Evolutionary conservation across 352 stramenopile species (phyloP).

Genomic region (Blastocystis sp.): DNA sequence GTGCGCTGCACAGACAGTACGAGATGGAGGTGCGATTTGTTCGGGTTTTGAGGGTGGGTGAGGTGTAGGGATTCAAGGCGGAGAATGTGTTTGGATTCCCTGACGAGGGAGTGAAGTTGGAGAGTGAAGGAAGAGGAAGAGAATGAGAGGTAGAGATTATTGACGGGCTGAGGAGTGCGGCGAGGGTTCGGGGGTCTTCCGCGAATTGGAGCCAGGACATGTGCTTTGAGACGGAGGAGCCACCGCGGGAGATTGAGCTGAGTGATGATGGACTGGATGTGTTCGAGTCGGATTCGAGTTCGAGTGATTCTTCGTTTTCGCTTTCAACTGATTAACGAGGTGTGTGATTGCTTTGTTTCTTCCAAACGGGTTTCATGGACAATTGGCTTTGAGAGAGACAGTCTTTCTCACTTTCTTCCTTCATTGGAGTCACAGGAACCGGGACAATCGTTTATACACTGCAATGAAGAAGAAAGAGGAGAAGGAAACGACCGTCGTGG

Average conservation of each 20-base stretch:
- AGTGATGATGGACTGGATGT: conserved; percentile 15
- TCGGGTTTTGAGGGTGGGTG: neutral
- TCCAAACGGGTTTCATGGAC: neutral
- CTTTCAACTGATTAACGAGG: conserved; percentile 18
- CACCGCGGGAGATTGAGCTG: neutral
- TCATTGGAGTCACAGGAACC: too few relatives aligned
- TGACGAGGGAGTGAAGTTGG: neutral
- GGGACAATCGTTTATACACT: too few relatives aligned
- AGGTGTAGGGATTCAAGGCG: neutral
- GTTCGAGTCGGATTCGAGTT: conserved; percentile 7
- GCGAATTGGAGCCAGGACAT: conserved; percentile 6
- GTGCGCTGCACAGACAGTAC: neutral
- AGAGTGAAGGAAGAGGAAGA: neutral
- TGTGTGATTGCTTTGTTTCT: conserved; percentile 12
- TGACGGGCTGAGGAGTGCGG: neutral
- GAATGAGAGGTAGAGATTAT: neutral
- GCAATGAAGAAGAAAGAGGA: too few relatives aligned
- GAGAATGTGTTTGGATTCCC: conserved; percentile 22
- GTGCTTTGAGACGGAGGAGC: neutral
- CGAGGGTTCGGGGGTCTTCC: neutral
- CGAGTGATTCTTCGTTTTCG: neutral
- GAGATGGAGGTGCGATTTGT: neutral
- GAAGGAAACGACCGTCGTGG: neutral
- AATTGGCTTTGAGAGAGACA: neutral
- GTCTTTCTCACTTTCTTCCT: too few relatives aligned